Evolutionary conservation across 2,329 filamentous ascomycete genomes (phyloP), one percentile per base, ranked within the genome.

Genomic region (Aspergillus pseudoglaucus): DNA sequence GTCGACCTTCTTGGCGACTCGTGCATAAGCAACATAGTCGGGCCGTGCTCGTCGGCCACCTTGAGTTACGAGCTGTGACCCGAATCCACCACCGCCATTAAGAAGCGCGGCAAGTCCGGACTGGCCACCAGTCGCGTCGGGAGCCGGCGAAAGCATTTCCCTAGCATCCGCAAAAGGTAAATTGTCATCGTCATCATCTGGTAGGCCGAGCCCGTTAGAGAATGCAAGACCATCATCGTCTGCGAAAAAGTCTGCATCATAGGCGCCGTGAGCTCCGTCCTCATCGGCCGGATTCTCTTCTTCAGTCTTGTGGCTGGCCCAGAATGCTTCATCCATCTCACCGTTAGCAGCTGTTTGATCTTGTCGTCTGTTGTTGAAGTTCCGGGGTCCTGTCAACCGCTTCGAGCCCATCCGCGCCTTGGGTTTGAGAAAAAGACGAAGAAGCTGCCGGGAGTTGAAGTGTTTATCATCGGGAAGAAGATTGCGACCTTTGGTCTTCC

Each of bases 381-480:
- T 53, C 46, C 70, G 72, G 30, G 74, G 73, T 42, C 79, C 75
- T 4, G 75, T 73, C 40, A 75, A 71, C 53, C 78, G 83, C 42
- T 83, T 80, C 48, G 83, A 81, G 40, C 86, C 83, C 68, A 96
- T 80, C 38, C 86, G 85, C 9, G 90, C 89, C 66, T 90, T 95
- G 23, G 93, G 93, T 67, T 98, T 98, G 23, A 97, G 77, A 77
- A 97, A 98, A 1, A 98, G 79, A 44, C 83, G 87, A 6, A 97
- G 76, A 0, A 98, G 76, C 55, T 95, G 88, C 63, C 87, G 87
- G 7, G 91, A 97, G 72, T 90, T 95, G 75, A 98, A 97, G 66
- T 97, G 90, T 69, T 96, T 96, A 71, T 98, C 93, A 62, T 98
- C 93, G 2, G 94, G 91, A 4, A 98, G 81, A 3, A 98, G 78